A percentile compares a stretch with the other conserved stretches of the same genome.
phyloP scores from a whole-genome alignment of 129 eudicot genomes.

The Centrapalus pauciflorus region DNA sequence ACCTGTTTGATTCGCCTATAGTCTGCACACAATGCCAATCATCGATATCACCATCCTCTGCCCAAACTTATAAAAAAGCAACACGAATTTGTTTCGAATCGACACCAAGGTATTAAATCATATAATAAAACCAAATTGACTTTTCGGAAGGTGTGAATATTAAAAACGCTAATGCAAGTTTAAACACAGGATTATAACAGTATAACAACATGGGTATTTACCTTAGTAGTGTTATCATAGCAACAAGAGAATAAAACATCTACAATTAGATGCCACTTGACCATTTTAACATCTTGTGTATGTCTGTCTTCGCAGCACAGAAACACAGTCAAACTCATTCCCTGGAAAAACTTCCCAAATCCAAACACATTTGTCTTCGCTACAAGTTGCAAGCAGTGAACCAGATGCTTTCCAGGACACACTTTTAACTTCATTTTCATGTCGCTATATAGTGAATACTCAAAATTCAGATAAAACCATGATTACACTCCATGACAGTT shows the following conservation, averaged over 20 bases:
- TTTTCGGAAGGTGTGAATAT: neutral
- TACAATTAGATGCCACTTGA: slow-evolving; percentile 80
- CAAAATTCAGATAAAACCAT: neutral
- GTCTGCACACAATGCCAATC: slow-evolving; percentile 97
- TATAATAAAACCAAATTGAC: neutral
- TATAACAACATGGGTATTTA: slow-evolving; percentile 18
- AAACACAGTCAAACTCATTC: slow-evolving; percentile 76
- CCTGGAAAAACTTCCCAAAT: slow-evolving; percentile 90
- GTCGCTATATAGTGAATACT: slow-evolving; percentile 48
- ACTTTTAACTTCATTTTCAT: slow-evolving; percentile 96
- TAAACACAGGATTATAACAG: too few relatives aligned
- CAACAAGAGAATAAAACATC: slow-evolving; percentile 87
- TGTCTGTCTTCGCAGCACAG: slow-evolving; percentile 92
- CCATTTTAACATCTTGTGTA: slow-evolving; percentile 98
- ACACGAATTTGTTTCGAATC: neutral
- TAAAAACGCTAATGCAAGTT: too few relatives aligned
- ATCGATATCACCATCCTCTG: slow-evolving; percentile 82
- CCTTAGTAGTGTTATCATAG: slow-evolving; percentile 88
- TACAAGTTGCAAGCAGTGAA: slow-evolving; percentile 84
- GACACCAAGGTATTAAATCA: neutral
- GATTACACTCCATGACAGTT: too few relatives aligned
- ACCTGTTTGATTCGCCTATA: slow-evolving; percentile 69
- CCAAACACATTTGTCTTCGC: slow-evolving; percentile 95
- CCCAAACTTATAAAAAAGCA: slow-evolving; percentile 72
- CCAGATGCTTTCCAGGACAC: slow-evolving; percentile 97